Percentiles rank a stretch among this genome's conserved stretches.
These are phyloP conservation scores for Carex scoparia DNA, from an alignment of 176 grass and related monocot genomes.

Conservation along the genomic window DNA sequence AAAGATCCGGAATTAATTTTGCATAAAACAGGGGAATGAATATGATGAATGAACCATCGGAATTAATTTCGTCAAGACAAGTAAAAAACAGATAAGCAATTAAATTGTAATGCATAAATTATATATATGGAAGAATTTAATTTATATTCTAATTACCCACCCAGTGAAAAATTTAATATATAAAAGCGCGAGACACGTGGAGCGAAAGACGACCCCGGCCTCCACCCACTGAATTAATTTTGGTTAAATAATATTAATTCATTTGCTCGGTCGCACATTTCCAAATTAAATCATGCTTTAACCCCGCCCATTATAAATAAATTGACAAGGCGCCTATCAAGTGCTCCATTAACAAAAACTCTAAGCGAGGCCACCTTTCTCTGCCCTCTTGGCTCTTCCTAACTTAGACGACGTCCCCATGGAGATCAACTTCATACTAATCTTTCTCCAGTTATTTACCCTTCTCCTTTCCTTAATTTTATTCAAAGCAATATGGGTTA, in stretches of 20 bases:
- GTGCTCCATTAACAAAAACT: conserved; percentile 5
- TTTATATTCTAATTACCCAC: neutral
- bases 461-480: conserved; percentile 31
- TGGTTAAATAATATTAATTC: neutral
- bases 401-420: neutral
- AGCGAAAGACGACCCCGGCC: too few species aligned
- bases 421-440: conserved; percentile 13
- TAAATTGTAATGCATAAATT: neutral
- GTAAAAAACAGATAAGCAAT: neutral
- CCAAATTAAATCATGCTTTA: neutral
- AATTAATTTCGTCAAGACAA: neutral
- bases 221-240: neutral
- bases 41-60: neutral
- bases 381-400: neutral
- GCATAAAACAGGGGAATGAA: neutral
- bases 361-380: neutral
- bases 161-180: neutral
- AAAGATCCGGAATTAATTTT: too few species aligned
- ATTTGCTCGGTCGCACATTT: neutral
- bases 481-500: conserved; percentile 48
- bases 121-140: neutral
- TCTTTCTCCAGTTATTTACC: conserved; percentile 8
- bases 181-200: neutral
- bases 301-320: conserved; percentile 16
- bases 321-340: neutral